Evolutionary conservation across 768 basidiomycete species (phyloP).

Genomic region (Mycena floridula): DNA sequence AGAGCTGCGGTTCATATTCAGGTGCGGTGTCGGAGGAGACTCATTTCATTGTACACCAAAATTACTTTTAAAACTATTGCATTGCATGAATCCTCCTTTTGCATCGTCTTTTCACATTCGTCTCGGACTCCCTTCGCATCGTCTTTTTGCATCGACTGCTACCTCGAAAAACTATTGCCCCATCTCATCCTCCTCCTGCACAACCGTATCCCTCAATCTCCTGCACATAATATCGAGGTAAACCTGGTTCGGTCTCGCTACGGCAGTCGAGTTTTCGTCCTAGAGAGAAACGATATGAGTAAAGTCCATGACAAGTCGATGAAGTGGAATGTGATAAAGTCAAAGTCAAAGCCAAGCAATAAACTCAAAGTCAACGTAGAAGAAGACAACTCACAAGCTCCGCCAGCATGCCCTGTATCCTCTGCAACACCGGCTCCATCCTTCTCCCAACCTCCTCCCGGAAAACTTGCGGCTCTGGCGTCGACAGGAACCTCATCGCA

Average conservation of each 20-base stretch:
- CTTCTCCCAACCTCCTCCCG: slow-evolving; percentile 48
- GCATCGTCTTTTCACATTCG: too few relatives aligned
- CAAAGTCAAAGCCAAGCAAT: too few relatives aligned
- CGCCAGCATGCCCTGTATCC: slow-evolving; percentile 46
- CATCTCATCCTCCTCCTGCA: slow-evolving; percentile 23
- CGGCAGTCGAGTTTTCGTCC: slow-evolving; percentile 38
- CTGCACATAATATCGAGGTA: slow-evolving; percentile 77
- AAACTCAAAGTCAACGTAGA: too few relatives aligned
- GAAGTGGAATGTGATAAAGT: slow-evolving; percentile 7
- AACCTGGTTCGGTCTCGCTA: slow-evolving; percentile 56
- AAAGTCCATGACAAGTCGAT: too few relatives aligned
- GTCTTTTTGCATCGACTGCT: too few relatives aligned
- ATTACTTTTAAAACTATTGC: too few relatives aligned
- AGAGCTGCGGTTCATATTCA: too few relatives aligned
- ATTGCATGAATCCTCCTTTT: too few relatives aligned
- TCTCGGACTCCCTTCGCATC: too few relatives aligned
- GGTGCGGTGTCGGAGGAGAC: too few relatives aligned
- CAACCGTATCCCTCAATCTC: slow-evolving; percentile 58
- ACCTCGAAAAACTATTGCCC: neutral
- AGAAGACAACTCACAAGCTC: too few relatives aligned
- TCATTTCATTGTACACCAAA: too few relatives aligned
- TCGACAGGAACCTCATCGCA: slow-evolving; percentile 51
- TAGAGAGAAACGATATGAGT: slow-evolving; percentile 17
- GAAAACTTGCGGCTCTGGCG: slow-evolving; percentile 54
- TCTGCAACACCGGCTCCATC: slow-evolving; percentile 48